phyloP scores from a whole-genome alignment of 2,329 filamentous ascomycete species.

The Aspergillus cejpii region DNA sequence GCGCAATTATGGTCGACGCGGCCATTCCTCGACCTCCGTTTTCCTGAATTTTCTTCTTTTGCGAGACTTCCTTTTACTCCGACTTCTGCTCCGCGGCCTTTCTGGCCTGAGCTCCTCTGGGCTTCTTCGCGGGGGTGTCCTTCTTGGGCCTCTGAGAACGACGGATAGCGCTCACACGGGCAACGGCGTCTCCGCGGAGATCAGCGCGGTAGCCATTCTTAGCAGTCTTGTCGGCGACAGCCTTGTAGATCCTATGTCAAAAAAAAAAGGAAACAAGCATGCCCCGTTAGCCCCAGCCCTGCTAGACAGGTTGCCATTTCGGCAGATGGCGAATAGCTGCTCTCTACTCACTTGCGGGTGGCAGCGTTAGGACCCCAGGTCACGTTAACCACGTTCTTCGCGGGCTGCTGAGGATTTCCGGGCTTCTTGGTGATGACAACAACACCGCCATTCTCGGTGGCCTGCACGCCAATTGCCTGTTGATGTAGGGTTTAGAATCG shows the following conservation, averaged over 20 bases:
- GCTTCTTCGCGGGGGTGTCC: constrained; percentile 65
- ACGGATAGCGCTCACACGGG: constrained; percentile 81
- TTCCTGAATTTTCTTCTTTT: constrained; percentile 1
- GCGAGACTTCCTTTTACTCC: constrained; percentile 24
- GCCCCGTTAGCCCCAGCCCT: constrained; percentile 11
- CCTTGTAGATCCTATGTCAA: constrained; percentile 69
- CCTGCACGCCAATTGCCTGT: constrained; percentile 74
- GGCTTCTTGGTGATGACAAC: constrained; percentile 79
- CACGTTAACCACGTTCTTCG: constrained; percentile 56
- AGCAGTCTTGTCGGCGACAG: constrained; percentile 72
- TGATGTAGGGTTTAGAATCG: constrained; percentile 10
- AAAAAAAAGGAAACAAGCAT: background rate
- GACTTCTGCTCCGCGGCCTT: constrained; percentile 51
- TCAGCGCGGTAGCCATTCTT: constrained; percentile 80
- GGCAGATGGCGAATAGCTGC: background rate
- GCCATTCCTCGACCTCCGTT: constrained; percentile 7
- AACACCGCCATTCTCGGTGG: constrained; percentile 71
- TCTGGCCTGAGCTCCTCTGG: constrained; percentile 69
- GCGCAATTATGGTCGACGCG: constrained; percentile 15
- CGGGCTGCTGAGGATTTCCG: constrained; percentile 65
- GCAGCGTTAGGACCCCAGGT: constrained; percentile 66
- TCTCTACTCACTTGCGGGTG: constrained; percentile 64
- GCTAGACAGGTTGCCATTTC: background rate
- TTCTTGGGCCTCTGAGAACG: constrained; percentile 72
- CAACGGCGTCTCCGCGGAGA: constrained; percentile 69